Base-by-base conservation (phyloP, 106 monocot genomes). In the Platanthera guangdongensis region DNA sequence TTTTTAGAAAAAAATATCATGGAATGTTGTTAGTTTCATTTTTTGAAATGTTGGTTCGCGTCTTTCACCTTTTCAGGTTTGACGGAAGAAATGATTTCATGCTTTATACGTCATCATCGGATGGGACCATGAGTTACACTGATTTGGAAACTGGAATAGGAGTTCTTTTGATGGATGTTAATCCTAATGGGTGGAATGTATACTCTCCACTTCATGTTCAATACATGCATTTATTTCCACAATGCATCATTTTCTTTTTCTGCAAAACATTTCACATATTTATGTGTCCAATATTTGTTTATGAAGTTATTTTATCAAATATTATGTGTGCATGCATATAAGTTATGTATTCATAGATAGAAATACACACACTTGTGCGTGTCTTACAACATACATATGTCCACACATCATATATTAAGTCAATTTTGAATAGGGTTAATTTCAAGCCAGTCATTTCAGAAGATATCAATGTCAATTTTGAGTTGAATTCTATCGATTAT, bases 131-230 rank as follows among this genome's bases (percentile, higher is more conserved):
- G 46, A 81, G 84, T 76, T 84, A 81, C 83, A 96, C 90, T 45
- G 91, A 91, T 76, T 73, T 96, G 68, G 93, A 88, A 84, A 96
- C 93, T 51, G 95, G 93, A 74, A 77, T 87, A 10, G 76, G 82
- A 71, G 60, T 72, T 79, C 48, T 72, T 77, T 80, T 96, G 79
- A 81, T 96, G 80, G 73, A 93, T 87, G 76, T 93, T 72, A 93
- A 96, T 81, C 95, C 93, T 75, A 77, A 93, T 80, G 95, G 93
- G 51, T 93, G 93, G 95, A 84, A 87, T 87, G 95, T 96, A 96
- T 84, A 18, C 51, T 68, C 81, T 65, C n/a, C 9, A 52, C 13
- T 48, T 73, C 6, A 12, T 21, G 11, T 73, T 5, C 21, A 73
- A 9, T 52, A 51, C 19, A 73, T 15, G 73, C 28, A 52, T 51